These are phyloP conservation scores for Fusarium oligoseptatum DNA, from an alignment of 2,329 filamentous ascomycete genomes.

Conservation along the genomic window DNA sequence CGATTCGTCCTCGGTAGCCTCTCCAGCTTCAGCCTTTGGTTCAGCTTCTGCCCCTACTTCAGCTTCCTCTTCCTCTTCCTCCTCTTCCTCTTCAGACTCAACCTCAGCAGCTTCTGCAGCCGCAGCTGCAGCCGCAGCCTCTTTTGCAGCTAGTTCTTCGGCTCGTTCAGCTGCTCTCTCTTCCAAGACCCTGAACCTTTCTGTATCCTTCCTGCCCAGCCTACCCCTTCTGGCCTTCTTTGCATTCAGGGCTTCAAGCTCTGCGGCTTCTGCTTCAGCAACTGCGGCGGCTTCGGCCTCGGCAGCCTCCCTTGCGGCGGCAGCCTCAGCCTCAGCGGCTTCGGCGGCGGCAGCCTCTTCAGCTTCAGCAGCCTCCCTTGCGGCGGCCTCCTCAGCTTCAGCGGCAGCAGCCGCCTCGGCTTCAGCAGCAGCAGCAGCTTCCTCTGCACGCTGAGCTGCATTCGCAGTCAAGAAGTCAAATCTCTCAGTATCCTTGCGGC, in stretches of 20 bases:
- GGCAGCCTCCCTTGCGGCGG: slow-evolving; percentile 42
- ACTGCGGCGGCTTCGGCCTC: slow-evolving; percentile 43
- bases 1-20: slow-evolving; percentile 3
- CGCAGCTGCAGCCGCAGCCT: slow-evolving; percentile 33
- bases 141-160: slow-evolving; percentile 41
- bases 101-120: neutral
- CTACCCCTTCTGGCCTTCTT: slow-evolving; percentile 44
- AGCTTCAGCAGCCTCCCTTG: slow-evolving; percentile 42
- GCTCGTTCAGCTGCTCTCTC: slow-evolving; percentile 34
- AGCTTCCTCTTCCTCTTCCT: neutral
- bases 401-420: slow-evolving; percentile 32
- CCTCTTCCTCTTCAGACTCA: neutral
- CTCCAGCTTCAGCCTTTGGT: slow-evolving; percentile 14
- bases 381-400: slow-evolving; percentile 39
- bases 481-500: slow-evolving; percentile 41
- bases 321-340: slow-evolving; percentile 1
- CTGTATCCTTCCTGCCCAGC: slow-evolving; percentile 43
- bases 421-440: slow-evolving; percentile 41
- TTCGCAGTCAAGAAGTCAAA: slow-evolving; percentile 24
- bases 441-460: slow-evolving; percentile 32
- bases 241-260: slow-evolving; percentile 30
- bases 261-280: slow-evolving; percentile 30
- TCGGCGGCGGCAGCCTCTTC: slow-evolving; percentile 30
- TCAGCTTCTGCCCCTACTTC: neutral
- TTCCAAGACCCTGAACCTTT: slow-evolving; percentile 35